Evolutionary conservation across 495 filamentous ascomycete genomes (phyloP).

Genomic region (Neurospora intermedia): DNA sequence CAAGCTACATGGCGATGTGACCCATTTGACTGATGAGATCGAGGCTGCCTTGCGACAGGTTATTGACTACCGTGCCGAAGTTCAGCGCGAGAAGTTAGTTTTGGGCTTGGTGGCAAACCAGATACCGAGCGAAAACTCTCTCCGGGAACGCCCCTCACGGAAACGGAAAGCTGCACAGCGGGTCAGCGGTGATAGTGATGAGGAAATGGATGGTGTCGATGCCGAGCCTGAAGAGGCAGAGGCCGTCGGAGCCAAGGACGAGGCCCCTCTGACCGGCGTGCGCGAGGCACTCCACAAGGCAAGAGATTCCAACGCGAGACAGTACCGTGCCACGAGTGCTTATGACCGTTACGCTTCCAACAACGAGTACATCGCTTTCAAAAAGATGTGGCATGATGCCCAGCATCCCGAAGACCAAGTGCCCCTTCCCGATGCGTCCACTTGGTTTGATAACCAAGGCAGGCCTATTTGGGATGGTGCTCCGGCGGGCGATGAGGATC

Average conservation of each 20-base stretch:
- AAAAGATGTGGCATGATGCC: constrained; percentile 65
- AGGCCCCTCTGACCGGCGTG: constrained; percentile 15
- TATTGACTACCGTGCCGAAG: constrained; percentile 37
- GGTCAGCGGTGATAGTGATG: constrained; percentile 11
- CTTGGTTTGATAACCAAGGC: constrained; percentile 58
- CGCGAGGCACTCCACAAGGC: constrained; percentile 26
- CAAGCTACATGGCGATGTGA: constrained; percentile 28
- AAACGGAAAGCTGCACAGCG: constrained; percentile 5
- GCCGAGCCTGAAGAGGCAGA: constrained; percentile 24
- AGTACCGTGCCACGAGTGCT: constrained; percentile 30
- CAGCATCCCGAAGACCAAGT: constrained; percentile 52
- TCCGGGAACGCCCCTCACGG: constrained; percentile 4
- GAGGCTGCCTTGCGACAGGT: constrained; percentile 33
- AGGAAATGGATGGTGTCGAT: constrained; percentile 29
- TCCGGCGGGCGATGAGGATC: constrained; percentile 52
- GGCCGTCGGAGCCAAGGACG: constrained; percentile 12
- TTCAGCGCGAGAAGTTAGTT: constrained; percentile 33
- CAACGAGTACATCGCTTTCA: constrained; percentile 73
- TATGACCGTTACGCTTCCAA: constrained; percentile 55
- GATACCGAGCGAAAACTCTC: constrained; percentile 33
- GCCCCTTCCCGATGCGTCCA: constrained; percentile 55
- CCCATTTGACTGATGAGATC: constrained; percentile 24
- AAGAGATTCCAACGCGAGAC: constrained; percentile 20
- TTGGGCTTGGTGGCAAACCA: constrained; percentile 34
- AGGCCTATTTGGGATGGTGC: constrained; percentile 21